Evolutionary conservation across 106 monocot species (phyloP).

Genomic region (Xerophyta viscosa): DNA sequence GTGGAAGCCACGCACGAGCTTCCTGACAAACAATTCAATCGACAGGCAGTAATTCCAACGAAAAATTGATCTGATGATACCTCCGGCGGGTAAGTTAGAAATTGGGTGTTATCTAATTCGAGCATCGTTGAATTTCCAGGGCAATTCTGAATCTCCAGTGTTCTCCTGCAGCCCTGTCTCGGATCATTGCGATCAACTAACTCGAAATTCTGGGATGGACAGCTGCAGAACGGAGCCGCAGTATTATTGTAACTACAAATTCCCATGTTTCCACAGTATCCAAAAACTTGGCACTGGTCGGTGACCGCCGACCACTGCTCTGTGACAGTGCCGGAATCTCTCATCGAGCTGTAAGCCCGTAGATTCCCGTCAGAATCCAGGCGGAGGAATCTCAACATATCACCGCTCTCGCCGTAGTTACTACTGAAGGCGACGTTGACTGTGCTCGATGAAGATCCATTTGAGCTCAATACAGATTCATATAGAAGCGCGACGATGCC

Average conservation of each 20-base stretch:
- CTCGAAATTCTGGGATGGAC: constrained; percentile 71
- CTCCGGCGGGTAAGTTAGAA: constrained; percentile 67
- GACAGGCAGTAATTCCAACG: constrained; percentile 60
- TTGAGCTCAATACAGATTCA: constrained; percentile 11
- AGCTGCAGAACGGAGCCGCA: constrained; percentile 50
- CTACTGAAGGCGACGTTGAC: constrained; percentile 63
- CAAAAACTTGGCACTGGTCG: constrained; percentile 89
- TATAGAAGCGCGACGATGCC: constrained; percentile 50
- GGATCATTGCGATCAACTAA: constrained; percentile 22
- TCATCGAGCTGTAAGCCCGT: constrained; percentile 43
- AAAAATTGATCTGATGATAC: constrained; percentile 41
- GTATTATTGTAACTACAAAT: constrained; percentile 68
- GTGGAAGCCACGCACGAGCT: constrained; percentile 64
- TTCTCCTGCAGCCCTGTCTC: constrained; percentile 42
- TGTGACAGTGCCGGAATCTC: constrained; percentile 3
- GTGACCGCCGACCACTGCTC: constrained; percentile 57
- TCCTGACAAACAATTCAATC: constrained; percentile 50
- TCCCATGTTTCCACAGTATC: constrained; percentile 78
- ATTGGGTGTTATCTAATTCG: constrained; percentile 47
- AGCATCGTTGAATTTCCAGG: constrained; percentile 59
- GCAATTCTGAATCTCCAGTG: constrained; percentile 37
- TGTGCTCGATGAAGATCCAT: constrained; percentile 14
- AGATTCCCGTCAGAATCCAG: constrained; percentile 79
- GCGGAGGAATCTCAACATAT: constrained; percentile 43
- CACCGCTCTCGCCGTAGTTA: constrained; percentile 54